Evolutionary conservation across 805 yeast species (phyloP), one percentile per base, ranked within the genome.

Genomic region (Saccharomycopsis oosterbeekiorum): DNA sequence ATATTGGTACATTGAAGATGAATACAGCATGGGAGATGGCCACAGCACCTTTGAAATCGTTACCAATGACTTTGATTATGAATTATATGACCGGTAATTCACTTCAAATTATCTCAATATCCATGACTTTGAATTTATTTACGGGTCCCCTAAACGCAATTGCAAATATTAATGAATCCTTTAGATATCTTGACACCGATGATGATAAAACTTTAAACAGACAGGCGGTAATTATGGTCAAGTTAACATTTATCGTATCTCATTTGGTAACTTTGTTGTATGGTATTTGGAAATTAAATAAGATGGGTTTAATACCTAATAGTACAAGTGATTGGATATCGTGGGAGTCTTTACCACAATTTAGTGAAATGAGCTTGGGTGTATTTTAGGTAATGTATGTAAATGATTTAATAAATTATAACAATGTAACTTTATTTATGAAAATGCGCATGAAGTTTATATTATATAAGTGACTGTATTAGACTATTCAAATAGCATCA

Each of bases 1-100:
- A 64, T 37, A 53, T 56, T 21, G 42, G 57, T 24, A 59, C 73
- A 50, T 71, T 80, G 61, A 80, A 77, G 67, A 70, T 75, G 24
- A 81, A 85, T 68, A 88, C 87, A 68, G 92, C 96, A 0, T 90
- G 97, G 96, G 94, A 88, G 62, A 70, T 88, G 43, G 96, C 97
- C 1, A 73, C 81, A 15, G 83, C 84, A 1, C 97, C 97, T 0
- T 88, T 90, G 1, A 93, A 91, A 70, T 74, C 81, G 36, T 80
- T 94, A n/a, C 96, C 97, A 8, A 88, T 90, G 96, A 94, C 89
- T 69, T 72, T 88, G 57, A 75, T 89, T 56, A 89, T 93, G 96
- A 84, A 90, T 64, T 94, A 89, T 71, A 89, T 93, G 89, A 84
- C 97, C 0, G 98, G 98, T 39, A 86, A 87, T 68, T 82, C 96